Evolutionary conservation across 2,329 filamentous ascomycete species (phyloP).

Genomic region (Colletotrichum euphorbiae): DNA sequence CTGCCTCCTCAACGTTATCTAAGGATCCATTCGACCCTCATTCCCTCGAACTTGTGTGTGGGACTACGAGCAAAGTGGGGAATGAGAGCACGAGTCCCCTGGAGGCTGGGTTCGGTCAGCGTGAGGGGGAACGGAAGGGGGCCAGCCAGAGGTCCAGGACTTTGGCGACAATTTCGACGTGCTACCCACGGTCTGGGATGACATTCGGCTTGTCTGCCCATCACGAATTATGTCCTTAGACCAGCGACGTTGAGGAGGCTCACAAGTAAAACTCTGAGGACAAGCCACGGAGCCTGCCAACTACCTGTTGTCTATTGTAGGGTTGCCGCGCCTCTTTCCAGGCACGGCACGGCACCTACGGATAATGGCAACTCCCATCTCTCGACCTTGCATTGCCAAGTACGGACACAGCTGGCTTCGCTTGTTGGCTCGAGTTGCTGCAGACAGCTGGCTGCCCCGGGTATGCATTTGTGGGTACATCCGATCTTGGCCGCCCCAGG

Average conservation of each 20-base stretch:
- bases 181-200: not conserved
- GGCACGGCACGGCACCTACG: slow-evolving; percentile 27
- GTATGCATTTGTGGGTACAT: slow-evolving; percentile 26
- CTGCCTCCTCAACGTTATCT: slow-evolving; percentile 35
- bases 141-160: slow-evolving; percentile 12
- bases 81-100: slow-evolving; percentile 32
- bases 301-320: not conserved
- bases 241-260: slow-evolving; percentile 9
- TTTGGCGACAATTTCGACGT: slow-evolving; percentile 7
- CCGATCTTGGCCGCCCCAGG: slow-evolving; percentile 39
- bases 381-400: slow-evolving; percentile 33
- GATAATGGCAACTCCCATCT: slow-evolving; percentile 9
- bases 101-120: slow-evolving; percentile 14
- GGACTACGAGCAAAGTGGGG: slow-evolving; percentile 6
- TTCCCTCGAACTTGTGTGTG: slow-evolving; percentile 32
- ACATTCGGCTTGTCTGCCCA: not conserved
- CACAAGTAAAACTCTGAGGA: not conserved
- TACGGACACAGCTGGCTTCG: slow-evolving; percentile 3
- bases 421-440: slow-evolving; percentile 11
- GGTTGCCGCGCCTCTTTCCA: slow-evolving; percentile 13
- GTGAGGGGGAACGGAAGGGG: slow-evolving; percentile 9
- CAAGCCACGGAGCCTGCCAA: slow-evolving; percentile 15
- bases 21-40: slow-evolving; percentile 16
- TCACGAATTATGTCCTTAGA: not conserved
- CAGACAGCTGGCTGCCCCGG: slow-evolving; percentile 24